Conservation (phyloP, 2,329 filamentous ascomycete genomes). For the Calonectria crousiana region DNA sequence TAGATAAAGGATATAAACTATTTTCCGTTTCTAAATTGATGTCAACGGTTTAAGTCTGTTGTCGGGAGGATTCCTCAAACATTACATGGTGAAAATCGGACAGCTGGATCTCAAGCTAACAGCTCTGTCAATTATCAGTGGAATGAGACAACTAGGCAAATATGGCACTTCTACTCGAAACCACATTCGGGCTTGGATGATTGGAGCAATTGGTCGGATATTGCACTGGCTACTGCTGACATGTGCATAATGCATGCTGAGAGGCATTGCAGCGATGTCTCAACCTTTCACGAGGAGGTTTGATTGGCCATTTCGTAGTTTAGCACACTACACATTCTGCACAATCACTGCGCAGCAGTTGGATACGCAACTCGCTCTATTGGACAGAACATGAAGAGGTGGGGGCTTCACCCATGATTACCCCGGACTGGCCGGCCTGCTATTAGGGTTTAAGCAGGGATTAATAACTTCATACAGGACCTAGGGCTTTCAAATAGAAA, state of each 20-base stretch:
- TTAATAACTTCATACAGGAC: neutral
- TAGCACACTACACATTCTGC: neutral
- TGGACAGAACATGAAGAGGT: neutral
- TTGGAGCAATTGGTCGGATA: neutral
- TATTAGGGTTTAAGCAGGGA: neutral
- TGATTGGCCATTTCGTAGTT: neutral
- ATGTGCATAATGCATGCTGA: neutral
- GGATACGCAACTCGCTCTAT: neutral
- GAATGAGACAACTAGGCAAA: neutral
- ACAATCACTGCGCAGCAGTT: neutral
- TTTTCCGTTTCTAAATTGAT: neutral
- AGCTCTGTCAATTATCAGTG: neutral
- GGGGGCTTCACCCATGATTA: neutral
- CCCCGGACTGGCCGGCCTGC: neutral
- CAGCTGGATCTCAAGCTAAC: neutral
- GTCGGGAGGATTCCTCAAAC: neutral
- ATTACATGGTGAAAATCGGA: neutral
- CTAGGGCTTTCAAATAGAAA: neutral
- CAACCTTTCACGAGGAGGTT: neutral
- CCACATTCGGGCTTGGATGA: neutral
- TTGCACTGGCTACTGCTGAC: neutral
- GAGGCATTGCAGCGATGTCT: neutral
- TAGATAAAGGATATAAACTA: neutral
- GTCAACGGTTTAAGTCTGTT: neutral
- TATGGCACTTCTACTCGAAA: too few species aligned